Percentiles rank a stretch among this genome's conserved stretches.
phyloP scores from a whole-genome alignment of 1,284 basidiomycete species.

The Flammula alnicola region DNA sequence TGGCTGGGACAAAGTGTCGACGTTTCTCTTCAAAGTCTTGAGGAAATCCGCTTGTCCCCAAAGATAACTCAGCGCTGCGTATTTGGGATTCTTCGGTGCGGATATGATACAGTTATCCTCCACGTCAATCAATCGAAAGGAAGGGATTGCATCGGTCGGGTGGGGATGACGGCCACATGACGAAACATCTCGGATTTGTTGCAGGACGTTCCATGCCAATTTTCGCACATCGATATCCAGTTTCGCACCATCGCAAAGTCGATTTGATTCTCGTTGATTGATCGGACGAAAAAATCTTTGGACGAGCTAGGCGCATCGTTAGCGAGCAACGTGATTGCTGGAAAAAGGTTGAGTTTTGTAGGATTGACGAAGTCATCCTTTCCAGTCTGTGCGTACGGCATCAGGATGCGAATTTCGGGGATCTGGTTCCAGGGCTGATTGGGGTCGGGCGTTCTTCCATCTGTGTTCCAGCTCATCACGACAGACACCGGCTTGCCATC shows the following conservation, averaged over 20 bases:
- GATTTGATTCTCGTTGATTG: constrained; percentile 13
- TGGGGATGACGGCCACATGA: constrained; percentile 5
- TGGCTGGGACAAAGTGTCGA: constrained; percentile 7
- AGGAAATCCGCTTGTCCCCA: constrained; percentile 17
- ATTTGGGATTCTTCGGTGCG: constrained; percentile 11
- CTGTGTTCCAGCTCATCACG: constrained; percentile 10
- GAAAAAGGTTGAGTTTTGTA: constrained; percentile 2
- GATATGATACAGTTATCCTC: constrained; percentile 10
- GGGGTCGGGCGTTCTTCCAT: background rate
- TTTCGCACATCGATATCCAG: constrained; percentile 14
- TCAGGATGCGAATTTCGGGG: constrained; percentile 8
- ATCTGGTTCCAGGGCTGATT: background rate
- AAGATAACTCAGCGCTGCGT: constrained; percentile 17
- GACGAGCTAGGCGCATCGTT: constrained; percentile 13
- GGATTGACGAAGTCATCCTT: constrained; percentile 4
- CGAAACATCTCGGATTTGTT: constrained; percentile 4
- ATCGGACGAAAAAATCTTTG: constrained; percentile 7
- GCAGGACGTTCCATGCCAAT: constrained; percentile 12
- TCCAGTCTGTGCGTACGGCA: constrained; percentile 6
- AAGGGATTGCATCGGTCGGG: constrained; percentile 12
- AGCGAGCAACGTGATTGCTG: constrained; percentile 16
- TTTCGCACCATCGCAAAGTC: constrained; percentile 16
- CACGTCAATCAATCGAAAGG: constrained; percentile 18
- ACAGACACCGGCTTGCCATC: constrained; percentile 12
- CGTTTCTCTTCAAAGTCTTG: constrained; percentile 5